Percentiles rank a stretch among this genome's conserved stretches.
Evolutionary conservation across 495 filamentous ascomycete species (phyloP).

Genomic region (Talaromyces ruber): DNA sequence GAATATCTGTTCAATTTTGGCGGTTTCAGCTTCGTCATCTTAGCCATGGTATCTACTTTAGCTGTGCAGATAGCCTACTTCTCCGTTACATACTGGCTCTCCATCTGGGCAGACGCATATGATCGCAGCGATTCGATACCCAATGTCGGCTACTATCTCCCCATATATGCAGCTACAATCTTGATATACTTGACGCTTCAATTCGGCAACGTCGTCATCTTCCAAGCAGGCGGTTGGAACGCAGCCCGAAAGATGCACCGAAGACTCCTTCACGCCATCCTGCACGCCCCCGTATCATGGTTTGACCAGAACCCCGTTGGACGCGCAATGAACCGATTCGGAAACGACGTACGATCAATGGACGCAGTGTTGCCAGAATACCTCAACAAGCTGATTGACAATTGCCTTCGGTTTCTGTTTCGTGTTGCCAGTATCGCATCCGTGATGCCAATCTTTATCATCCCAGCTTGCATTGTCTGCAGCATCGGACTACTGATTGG

Average conservation of each 20-base stretch:
- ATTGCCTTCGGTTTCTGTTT: conserved; percentile 25
- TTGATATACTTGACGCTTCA: conserved; percentile 13
- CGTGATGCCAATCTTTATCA: conserved; percentile 40
- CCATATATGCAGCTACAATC: conserved; percentile 15
- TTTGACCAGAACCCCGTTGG: conserved; percentile 86
- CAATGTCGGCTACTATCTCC: conserved; percentile 15
- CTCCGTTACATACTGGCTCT: conserved; percentile 19
- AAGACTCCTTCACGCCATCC: conserved; percentile 59
- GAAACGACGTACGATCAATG: conserved; percentile 54
- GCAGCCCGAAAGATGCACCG: conserved; percentile 49
- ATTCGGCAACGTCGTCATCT: conserved; percentile 15
- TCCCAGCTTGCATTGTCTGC: conserved; percentile 33
- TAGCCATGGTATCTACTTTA: conserved; percentile 13
- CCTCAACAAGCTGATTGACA: conserved; percentile 31
- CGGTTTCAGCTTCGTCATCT: conserved; percentile 11
- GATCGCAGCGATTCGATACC: conserved; percentile 8
- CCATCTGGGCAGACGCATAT: conserved; percentile 18
- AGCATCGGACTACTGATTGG: conserved; percentile 31
- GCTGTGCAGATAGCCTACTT: conserved; percentile 18
- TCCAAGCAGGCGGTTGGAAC: conserved; percentile 26
- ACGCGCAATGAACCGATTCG: conserved; percentile 83
- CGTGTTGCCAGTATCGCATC: conserved; percentile 36
- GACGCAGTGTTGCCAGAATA: conserved; percentile 40
- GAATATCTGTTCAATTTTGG: conserved; percentile 18
- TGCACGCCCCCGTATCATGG: conserved; percentile 76